These are phyloP conservation scores for Lyophyllum semitale DNA, from an alignment of 768 basidiomycete species.

Conservation along the genomic window DNA sequence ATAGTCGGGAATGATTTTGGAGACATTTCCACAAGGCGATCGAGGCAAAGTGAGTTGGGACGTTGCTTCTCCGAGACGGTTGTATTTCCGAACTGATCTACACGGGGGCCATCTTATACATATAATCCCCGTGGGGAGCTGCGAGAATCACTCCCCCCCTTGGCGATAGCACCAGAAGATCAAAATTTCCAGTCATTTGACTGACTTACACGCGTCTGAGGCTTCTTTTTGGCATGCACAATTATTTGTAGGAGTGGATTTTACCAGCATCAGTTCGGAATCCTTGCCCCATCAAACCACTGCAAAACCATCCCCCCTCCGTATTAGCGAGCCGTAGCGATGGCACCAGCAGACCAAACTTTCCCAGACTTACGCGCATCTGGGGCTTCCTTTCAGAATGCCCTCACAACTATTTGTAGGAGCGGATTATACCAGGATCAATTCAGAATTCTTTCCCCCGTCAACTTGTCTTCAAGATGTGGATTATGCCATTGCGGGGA, in stretches of 20 bases:
- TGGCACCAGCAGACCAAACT: too few relatives aligned
- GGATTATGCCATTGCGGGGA: constrained; percentile 35
- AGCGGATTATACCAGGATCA: not conserved
- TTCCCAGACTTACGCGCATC: too few relatives aligned
- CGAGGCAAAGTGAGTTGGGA: not conserved
- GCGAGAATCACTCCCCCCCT: not conserved
- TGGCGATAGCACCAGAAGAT: not conserved
- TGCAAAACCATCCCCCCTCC: too few relatives aligned
- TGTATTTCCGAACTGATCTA: not conserved
- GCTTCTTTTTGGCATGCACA: not conserved
- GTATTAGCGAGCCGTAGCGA: too few relatives aligned
- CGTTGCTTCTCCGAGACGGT: not conserved
- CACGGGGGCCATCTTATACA: too few relatives aligned
- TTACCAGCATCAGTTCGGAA: not conserved
- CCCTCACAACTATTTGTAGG: not conserved
- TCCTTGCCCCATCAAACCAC: not conserved
- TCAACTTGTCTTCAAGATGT: constrained; percentile 24
- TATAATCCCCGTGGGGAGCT: too few relatives aligned
- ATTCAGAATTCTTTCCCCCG: not conserved
- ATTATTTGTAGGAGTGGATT: not conserved
- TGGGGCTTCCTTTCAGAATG: not conserved
- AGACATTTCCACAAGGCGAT: not conserved
- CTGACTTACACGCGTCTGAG: not conserved
- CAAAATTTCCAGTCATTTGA: constrained; percentile 10
- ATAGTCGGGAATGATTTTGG: constrained; percentile 8